Evolutionary conservation across 345 rosid genomes (phyloP).

Genomic region (Linum lewisii): DNA sequence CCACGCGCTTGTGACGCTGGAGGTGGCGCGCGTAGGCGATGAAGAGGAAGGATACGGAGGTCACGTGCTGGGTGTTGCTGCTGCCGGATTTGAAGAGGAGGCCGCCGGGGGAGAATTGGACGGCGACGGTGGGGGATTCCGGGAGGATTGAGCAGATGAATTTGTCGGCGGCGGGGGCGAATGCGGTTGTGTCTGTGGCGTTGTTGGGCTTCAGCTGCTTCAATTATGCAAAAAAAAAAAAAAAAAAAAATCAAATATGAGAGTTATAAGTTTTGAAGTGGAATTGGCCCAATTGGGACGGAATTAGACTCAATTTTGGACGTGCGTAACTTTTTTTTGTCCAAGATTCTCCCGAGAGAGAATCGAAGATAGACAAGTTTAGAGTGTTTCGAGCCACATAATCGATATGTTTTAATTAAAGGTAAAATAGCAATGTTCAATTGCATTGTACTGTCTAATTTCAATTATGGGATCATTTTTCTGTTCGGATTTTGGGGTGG

Average conservation of each 20-base stretch:
- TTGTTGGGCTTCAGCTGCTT: conserved; percentile 14
- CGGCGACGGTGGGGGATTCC: conserved; percentile 38
- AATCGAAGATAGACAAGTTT: no score
- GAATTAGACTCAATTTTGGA: no score
- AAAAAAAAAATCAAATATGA: background rate
- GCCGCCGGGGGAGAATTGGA: conserved; percentile 48
- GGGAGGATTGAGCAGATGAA: conserved; percentile 37
- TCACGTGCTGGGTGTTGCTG: conserved; percentile 18
- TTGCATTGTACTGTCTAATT: no score
- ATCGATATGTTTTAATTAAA: no score
- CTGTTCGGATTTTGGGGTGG: no score
- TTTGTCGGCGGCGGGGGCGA: conserved; percentile 28
- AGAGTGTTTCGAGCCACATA: no score
- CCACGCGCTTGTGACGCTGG: conserved; percentile 5
- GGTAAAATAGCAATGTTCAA: no score
- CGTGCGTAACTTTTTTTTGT: no score
- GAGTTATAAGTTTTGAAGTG: no score
- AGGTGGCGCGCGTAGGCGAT: conserved; percentile 9
- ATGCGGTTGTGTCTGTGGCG: conserved; percentile 10
- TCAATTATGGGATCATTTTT: no score
- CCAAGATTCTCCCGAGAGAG: no score
- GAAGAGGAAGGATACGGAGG: conserved; percentile 19
- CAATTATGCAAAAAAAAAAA: background rate
- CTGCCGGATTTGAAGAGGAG: conserved; percentile 29
- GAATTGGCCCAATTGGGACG: no score